Conservation (phyloP, 805 yeast species). For the Dipodascus geniculatus region DNA sequence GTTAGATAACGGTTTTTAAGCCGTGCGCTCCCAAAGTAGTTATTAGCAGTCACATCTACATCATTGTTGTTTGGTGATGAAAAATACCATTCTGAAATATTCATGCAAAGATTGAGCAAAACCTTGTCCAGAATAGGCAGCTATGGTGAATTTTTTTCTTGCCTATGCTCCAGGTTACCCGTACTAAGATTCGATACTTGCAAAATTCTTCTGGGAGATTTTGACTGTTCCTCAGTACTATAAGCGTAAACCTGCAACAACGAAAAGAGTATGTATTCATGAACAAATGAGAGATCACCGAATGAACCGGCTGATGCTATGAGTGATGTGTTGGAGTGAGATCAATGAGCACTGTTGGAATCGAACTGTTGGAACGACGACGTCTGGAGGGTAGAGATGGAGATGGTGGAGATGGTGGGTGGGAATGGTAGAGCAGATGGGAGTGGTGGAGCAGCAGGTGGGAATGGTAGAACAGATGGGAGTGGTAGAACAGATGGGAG, state of each 20-base stretch:
- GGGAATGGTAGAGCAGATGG: no score
- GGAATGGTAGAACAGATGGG: background rate
- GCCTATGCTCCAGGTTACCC: background rate
- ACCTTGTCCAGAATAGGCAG: background rate
- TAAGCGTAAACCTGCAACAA: background rate
- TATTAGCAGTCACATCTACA: background rate
- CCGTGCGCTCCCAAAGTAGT: no score
- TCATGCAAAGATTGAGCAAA: background rate
- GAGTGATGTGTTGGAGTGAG: background rate
- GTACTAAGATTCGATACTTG: background rate
- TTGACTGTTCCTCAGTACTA: background rate
- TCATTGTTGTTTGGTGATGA: no score
- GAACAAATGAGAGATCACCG: no score
- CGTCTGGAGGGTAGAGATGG: no score
- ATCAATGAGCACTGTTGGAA: background rate
- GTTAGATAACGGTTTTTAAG: no score
- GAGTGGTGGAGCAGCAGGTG: background rate
- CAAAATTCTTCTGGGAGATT: background rate
- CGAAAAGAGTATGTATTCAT: slow-evolving; percentile 1
- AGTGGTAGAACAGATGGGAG: slow-evolving; percentile 2
- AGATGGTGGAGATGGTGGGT: no score
- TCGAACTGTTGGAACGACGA: background rate
- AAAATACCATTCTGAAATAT: background rate
- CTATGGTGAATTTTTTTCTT: background rate
- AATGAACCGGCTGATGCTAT: background rate